phyloP scores from a whole-genome alignment of 2,329 filamentous ascomycete genomes.

The Trichoderma harzianum region DNA sequence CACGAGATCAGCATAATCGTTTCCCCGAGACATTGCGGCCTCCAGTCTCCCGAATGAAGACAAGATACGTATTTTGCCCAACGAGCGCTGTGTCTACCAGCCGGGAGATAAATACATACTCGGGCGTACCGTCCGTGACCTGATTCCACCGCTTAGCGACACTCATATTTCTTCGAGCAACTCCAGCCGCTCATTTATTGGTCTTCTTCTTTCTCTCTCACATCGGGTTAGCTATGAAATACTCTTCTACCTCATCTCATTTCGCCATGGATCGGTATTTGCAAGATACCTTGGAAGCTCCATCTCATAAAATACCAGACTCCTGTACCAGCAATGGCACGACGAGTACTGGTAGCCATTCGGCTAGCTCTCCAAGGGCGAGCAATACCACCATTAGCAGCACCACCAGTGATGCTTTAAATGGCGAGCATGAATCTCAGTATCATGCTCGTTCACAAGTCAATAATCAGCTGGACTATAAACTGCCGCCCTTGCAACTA shows the following conservation, averaged over 20 bases:
- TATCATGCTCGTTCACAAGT: not conserved
- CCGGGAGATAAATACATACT: not conserved
- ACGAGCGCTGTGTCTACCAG: not conserved
- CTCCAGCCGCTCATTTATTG: not conserved
- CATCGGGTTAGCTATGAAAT: not conserved
- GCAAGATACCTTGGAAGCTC: not conserved
- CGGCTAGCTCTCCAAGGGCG: not conserved
- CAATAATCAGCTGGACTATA: not conserved
- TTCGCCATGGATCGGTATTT: not conserved
- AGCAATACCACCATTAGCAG: not conserved
- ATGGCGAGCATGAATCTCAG: not conserved
- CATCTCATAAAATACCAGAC: not conserved
- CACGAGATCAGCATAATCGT: not conserved
- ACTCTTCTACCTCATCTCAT: not conserved
- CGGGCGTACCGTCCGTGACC: not conserved
- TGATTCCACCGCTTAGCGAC: not conserved
- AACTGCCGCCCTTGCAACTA: not conserved
- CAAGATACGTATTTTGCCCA: not conserved
- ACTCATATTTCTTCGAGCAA: not conserved
- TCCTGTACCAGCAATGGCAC: not conserved
- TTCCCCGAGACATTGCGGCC: conserved; percentile 5
- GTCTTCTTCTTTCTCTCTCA: not conserved
- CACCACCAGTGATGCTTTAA: not conserved
- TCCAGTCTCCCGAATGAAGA: not conserved
- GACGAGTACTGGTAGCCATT: not conserved